Evolutionary conservation across 2,329 filamentous ascomycete genomes (phyloP).

Genomic region (Thelonectria olida): DNA sequence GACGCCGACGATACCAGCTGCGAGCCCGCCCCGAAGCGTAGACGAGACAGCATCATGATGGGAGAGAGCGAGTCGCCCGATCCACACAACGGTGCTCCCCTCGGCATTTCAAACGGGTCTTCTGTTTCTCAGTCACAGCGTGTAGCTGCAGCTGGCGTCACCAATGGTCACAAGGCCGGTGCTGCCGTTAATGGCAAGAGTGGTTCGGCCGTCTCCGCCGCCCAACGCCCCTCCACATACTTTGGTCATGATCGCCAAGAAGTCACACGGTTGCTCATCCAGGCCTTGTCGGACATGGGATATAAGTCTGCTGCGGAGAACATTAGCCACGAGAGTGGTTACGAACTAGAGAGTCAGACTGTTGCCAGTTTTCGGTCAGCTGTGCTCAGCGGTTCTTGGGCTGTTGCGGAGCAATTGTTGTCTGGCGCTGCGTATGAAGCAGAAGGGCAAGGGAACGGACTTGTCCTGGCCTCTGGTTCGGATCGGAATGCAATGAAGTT

Average conservation of each 20-base stretch:
- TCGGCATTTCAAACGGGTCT: conserved; percentile 53
- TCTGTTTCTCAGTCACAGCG: conserved; percentile 42
- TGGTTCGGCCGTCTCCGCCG: conserved; percentile 15
- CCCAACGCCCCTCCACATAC: conserved; percentile 58
- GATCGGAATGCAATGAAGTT: conserved; percentile 86
- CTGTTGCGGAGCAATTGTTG: conserved; percentile 83
- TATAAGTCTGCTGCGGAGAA: conserved; percentile 80
- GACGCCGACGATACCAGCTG: conserved; percentile 25
- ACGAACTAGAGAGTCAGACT: conserved; percentile 83
- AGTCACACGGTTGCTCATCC: conserved; percentile 90
- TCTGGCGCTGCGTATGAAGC: conserved; percentile 60
- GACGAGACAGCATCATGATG: conserved; percentile 72
- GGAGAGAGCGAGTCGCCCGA: conserved; percentile 62
- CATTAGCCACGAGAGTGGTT: conserved; percentile 84
- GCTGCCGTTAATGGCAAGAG: conserved; percentile 61
- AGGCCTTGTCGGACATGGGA: conserved; percentile 88
- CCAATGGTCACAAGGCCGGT: conserved; percentile 60
- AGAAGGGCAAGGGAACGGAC: conserved; percentile 58
- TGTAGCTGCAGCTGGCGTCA: conserved; percentile 35
- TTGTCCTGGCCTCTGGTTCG: conserved; percentile 79
- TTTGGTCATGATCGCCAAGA: conserved; percentile 92
- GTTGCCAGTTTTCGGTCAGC: conserved; percentile 88
- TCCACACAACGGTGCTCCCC: conserved; percentile 65
- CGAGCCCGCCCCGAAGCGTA: conserved; percentile 53
- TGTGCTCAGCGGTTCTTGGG: conserved; percentile 83